Percentiles rank a stretch among this genome's conserved stretches.
Conservation (phyloP, 2,329 filamentous ascomycete genomes). For the Fusarium napiforme region DNA sequence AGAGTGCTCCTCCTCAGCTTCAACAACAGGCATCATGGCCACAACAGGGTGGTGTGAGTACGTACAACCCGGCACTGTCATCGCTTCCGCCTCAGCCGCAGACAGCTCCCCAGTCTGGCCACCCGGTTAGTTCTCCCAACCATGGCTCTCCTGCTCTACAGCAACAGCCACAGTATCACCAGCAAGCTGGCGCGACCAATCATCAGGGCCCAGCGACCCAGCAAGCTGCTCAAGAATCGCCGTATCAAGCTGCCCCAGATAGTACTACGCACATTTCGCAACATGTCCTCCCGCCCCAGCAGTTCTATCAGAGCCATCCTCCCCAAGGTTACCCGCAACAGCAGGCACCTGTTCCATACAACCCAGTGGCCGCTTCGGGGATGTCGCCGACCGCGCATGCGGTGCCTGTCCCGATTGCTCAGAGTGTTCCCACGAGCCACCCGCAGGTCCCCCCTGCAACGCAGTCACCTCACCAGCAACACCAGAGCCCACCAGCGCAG, state of each 20-base stretch:
- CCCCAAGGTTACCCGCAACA: neutral
- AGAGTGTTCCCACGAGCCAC: neutral
- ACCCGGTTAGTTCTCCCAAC: too few relatives aligned
- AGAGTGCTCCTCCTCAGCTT: neutral
- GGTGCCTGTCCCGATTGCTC: rapidly evolving
- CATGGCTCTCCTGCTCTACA: neutral
- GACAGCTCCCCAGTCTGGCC: neutral
- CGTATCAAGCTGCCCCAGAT: rapidly evolving
- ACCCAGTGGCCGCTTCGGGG: neutral
- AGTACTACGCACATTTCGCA: neutral
- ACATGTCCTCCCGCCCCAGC: neutral
- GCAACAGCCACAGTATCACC: neutral
- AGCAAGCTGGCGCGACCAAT: neutral
- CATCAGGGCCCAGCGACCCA: too few relatives aligned
- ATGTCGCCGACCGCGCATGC: neutral
- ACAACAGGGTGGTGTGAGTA: neutral
- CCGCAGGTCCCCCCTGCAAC: neutral
- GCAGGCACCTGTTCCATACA: neutral
- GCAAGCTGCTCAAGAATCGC: neutral
- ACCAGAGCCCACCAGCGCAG: neutral
- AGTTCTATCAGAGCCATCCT: neutral
- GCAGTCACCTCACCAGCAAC: neutral
- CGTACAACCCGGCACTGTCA: neutral
- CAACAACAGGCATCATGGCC: neutral
- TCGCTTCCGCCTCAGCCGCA: neutral